These are phyloP conservation scores for Penicillium alfredii DNA, from an alignment of 495 filamentous ascomycete species.

Conservation along the genomic window DNA sequence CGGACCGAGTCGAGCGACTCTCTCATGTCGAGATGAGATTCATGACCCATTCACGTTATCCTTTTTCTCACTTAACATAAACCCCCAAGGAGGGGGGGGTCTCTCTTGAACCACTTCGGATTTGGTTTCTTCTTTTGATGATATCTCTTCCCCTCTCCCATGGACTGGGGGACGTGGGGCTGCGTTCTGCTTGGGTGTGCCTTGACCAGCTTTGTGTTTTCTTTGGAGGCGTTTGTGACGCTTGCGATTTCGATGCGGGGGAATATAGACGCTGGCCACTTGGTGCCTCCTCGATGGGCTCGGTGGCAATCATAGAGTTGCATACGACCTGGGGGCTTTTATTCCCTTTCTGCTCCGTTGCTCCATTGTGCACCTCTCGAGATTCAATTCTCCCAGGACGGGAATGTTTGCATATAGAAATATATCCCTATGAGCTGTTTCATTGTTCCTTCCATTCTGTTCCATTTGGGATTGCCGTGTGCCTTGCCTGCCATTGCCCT, in stretches of 20 bases:
- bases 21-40: constrained; percentile 32
- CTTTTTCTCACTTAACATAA: constrained; percentile 5
- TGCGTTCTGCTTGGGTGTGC: constrained; percentile 7
- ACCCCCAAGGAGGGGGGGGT: too few relatives aligned
- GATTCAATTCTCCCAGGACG: constrained; percentile 16
- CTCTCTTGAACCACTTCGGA: too few relatives aligned
- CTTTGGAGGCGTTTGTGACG: constrained; percentile 20
- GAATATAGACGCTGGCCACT: constrained; percentile 16
- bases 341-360: constrained; percentile 8
- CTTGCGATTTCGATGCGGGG: constrained; percentile 11
- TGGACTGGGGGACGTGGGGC: constrained; percentile 13
- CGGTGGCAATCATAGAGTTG: constrained; percentile 18
- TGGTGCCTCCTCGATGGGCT: constrained; percentile 4
- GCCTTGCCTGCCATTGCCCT: too few relatives aligned
- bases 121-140: too few relatives aligned
- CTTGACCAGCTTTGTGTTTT: not conserved
- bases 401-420: constrained; percentile 28
- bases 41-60: constrained; percentile 4
- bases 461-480: too few relatives aligned
- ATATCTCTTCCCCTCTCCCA: constrained; percentile 7
- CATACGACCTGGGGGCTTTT: constrained; percentile 9
- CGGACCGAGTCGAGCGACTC: constrained; percentile 42
- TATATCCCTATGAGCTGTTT: constrained; percentile 9
- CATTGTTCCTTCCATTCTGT: constrained; percentile 7
- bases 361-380: constrained; percentile 14